Evolutionary conservation across 768 basidiomycete species (phyloP), one percentile per base, ranked within the genome.

Genomic region (Mrakia gelida): DNA sequence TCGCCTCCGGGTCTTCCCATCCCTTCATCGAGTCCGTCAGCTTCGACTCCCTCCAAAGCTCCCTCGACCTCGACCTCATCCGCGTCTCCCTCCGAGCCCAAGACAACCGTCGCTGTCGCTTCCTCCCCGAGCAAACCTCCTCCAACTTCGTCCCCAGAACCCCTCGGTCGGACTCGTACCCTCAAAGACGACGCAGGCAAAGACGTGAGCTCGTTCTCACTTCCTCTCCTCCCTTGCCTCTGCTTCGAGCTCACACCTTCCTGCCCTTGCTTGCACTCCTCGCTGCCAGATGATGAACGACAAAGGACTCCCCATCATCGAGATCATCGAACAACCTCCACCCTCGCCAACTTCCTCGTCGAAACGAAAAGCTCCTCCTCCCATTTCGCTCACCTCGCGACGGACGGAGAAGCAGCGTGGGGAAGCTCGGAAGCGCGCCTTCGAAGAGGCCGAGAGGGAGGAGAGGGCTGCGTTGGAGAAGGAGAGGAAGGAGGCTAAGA

Each of bases 241-340:
- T 54, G 16, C 18, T 41, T 34, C 26, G 38, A 32, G 26, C n/a
- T 56, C 18, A 38, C 21, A 1, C 18, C 30, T n/a, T 32, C 13
- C 28, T 21, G 0, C n/a, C 11, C 32, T 21, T 38, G 4, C n/a
- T 26, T 72, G 1, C 30, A n/a, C 28, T 49, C 45, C 16, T 30
- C 45, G 49, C 49, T 7, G 45, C 9, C n/a, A 73, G 72, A 73
- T 73, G 52, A 38, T 23, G 28, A 52, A 73, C 38, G 72, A 73
- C 13, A 23, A 34, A 21, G 72, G 72, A 7, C 54, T 73, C 18
- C 72, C 72, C 18, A 61, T 73, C 56, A 38, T 73, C 56, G 72
- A 73, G 23, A 73, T 73, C 34, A 52, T 73, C 21, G 72, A 73
- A 38, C 54, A 54, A 21, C 67, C 65, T 34, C 54, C 72, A 21